Conservation (phyloP, 2,329 filamentous ascomycete species). For the Cladosporium sp. region DNA sequence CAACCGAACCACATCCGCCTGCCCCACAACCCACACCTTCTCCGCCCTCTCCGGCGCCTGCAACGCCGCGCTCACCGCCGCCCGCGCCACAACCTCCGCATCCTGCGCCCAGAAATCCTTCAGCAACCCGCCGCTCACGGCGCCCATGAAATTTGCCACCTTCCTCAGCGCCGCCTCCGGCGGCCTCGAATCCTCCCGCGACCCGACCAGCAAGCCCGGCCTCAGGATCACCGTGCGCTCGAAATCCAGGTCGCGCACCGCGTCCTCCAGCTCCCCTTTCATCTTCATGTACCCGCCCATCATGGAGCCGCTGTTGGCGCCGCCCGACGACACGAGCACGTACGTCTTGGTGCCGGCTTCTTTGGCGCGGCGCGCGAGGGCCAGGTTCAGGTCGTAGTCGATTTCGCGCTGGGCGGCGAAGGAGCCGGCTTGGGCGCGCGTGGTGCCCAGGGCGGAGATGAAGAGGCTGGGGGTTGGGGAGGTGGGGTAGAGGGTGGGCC, state of each 20-base stretch:
- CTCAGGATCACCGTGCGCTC: conserved; percentile 68
- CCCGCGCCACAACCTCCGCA: conserved; percentile 62
- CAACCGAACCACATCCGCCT: conserved; percentile 58
- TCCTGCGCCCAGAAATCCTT: conserved; percentile 69
- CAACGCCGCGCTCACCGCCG: conserved; percentile 56
- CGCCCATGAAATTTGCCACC: conserved; percentile 51
- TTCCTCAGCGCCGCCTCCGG: conserved; percentile 52
- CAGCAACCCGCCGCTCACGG: conserved; percentile 43
- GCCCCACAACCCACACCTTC: conserved; percentile 56
- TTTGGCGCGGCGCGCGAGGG: conserved; percentile 69
- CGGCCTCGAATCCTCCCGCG: conserved; percentile 52
- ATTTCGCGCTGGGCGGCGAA: conserved; percentile 78
- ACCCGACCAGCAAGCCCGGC: conserved; percentile 70
- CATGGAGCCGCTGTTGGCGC: conserved; percentile 46
- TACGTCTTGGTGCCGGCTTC: conserved; percentile 65
- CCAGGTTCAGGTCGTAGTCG: conserved; percentile 79
- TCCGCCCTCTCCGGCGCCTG: conserved; percentile 47
- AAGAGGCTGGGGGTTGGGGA: conserved; percentile 45
- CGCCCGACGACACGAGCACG: conserved; percentile 63
- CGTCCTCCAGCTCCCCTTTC: conserved; percentile 83
- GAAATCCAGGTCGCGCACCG: conserved; percentile 65
- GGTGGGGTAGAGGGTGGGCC: conserved; percentile 57
- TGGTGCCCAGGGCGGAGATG: conserved; percentile 76
- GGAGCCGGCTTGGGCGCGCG: conserved; percentile 65
- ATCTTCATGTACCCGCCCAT: conserved; percentile 56